Percentiles rank a stretch among this genome's conserved stretches.
Evolutionary conservation across 495 filamentous ascomycete species (phyloP).

Genomic region (Daldinia caldariorum): DNA sequence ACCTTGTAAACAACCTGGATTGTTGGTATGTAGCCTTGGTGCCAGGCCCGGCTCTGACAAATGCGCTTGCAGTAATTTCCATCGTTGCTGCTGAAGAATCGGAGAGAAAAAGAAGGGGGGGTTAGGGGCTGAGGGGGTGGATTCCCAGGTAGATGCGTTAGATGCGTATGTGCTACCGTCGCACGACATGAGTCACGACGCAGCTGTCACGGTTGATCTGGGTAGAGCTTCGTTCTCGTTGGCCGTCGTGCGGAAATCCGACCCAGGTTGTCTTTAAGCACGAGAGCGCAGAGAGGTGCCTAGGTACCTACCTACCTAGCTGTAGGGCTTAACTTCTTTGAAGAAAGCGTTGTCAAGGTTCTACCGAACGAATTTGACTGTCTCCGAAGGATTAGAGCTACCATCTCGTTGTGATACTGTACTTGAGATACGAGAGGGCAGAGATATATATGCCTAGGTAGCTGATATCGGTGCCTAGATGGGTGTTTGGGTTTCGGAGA

Average conservation of each 20-base stretch:
- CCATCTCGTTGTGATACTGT: background rate
- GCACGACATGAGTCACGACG: slow-evolving; percentile 35
- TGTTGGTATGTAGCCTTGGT: too few relatives aligned
- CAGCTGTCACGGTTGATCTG: slow-evolving; percentile 11
- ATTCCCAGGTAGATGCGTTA: background rate
- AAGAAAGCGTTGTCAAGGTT: too few relatives aligned
- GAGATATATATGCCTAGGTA: background rate
- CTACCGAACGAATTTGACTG: too few relatives aligned
- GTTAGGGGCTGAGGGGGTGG: background rate
- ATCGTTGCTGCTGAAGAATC: background rate
- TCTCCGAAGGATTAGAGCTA: background rate
- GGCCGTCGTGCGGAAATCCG: background rate
- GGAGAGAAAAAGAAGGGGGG: background rate
- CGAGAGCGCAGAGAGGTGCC: too few relatives aligned
- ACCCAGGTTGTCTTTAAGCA: background rate
- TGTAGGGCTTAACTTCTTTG: too few relatives aligned
- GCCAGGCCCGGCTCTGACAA: background rate
- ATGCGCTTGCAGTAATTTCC: background rate
- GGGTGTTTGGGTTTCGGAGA: background rate
- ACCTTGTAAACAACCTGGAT: too few relatives aligned
- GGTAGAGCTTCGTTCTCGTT: background rate
- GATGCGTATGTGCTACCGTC: slow-evolving; percentile 10
- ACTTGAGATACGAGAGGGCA: background rate
- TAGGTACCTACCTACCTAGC: too few relatives aligned
- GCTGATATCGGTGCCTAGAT: too few relatives aligned